These are phyloP conservation scores for Sphaerulina populicola DNA, from an alignment of 2,329 filamentous ascomycete species.

Conservation along the genomic window DNA sequence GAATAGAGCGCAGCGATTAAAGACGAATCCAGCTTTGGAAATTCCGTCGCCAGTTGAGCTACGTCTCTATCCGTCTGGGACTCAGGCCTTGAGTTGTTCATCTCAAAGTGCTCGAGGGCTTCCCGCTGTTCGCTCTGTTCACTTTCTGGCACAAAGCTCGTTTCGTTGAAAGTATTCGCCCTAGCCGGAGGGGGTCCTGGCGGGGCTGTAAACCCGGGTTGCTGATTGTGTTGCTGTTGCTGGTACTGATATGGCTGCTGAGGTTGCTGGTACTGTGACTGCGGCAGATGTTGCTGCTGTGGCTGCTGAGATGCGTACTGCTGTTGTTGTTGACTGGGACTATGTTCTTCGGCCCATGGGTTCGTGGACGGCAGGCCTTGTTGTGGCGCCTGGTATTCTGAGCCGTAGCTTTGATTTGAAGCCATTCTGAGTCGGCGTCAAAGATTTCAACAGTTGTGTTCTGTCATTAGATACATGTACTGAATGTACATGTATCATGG, in stretches of 20 bases:
- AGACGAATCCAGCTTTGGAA: conserved; percentile 38
- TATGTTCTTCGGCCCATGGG: conserved; percentile 18
- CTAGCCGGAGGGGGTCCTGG: conserved; percentile 18
- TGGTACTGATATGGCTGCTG: conserved; percentile 8
- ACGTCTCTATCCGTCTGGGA: conserved; percentile 37
- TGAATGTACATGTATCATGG: not conserved
- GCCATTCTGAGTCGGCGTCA: not conserved
- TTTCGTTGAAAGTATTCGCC: conserved; percentile 29
- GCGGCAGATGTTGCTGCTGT: conserved; percentile 2
- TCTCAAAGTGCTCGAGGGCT: conserved; percentile 39
- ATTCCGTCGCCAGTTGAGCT: conserved; percentile 37
- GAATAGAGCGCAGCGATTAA: conserved; percentile 42
- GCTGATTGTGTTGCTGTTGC: conserved; percentile 9
- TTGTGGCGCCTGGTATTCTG: conserved; percentile 7
- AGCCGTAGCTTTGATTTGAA: conserved; percentile 16
- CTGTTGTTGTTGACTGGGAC: conserved; percentile 1
- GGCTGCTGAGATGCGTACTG: conserved; percentile 2
- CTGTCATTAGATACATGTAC: no score
- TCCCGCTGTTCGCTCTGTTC: conserved; percentile 33
- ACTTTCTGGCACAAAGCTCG: conserved; percentile 35
- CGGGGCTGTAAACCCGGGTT: conserved; percentile 11
- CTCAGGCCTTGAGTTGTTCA: conserved; percentile 33
- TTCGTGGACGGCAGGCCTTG: conserved; percentile 13
- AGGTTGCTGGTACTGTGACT: conserved; percentile 4
- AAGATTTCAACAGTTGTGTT: no score